phyloP scores from a whole-genome alignment of 2,329 filamentous ascomycete species.

The Zymoseptoria brevis region DNA sequence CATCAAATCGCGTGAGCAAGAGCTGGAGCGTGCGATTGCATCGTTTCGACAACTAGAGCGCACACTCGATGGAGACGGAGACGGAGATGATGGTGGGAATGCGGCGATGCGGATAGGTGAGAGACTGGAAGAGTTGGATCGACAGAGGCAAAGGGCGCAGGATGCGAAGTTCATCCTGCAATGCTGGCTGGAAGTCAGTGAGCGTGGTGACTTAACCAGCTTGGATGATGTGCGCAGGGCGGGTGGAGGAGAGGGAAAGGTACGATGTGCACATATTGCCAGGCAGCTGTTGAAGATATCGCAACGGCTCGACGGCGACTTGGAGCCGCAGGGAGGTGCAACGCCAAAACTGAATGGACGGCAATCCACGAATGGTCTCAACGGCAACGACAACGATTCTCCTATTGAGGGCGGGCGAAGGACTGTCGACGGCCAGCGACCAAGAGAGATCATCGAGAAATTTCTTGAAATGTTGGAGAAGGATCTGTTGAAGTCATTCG shows the following conservation, averaged over 20 bases:
- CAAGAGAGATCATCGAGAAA: conserved; percentile 82
- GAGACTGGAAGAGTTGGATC: conserved; percentile 85
- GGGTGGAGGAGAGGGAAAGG: conserved; percentile 82
- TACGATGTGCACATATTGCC: conserved; percentile 87
- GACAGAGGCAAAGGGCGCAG: conserved; percentile 78
- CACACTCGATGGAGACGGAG: conserved; percentile 54
- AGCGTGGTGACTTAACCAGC: conserved; percentile 76
- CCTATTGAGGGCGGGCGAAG: conserved; percentile 44
- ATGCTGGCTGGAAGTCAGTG: conserved; percentile 93
- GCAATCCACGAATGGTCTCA: conserved; percentile 35
- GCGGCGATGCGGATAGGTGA: conserved; percentile 92
- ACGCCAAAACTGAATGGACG: conserved; percentile 25
- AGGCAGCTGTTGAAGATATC: conserved; percentile 91
- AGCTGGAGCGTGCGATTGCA: conserved; percentile 84
- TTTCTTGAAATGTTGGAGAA: conserved; percentile 95
- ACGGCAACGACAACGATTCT: conserved; percentile 42
- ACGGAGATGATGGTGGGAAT: conserved; percentile 62
- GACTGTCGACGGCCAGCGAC: conserved; percentile 39
- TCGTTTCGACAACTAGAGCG: conserved; percentile 86
- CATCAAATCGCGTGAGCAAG: conserved; percentile 74
- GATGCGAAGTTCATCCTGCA: conserved; percentile 93
- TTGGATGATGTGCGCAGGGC: conserved; percentile 81
- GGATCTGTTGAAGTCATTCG: conserved; percentile 90
- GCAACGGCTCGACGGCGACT: conserved; percentile 72
- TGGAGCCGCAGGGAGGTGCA: conserved; percentile 16